These are phyloP conservation scores for Tricholoma flavovirens DNA, from an alignment of 768 basidiomycete genomes.

Conservation along the genomic window DNA sequence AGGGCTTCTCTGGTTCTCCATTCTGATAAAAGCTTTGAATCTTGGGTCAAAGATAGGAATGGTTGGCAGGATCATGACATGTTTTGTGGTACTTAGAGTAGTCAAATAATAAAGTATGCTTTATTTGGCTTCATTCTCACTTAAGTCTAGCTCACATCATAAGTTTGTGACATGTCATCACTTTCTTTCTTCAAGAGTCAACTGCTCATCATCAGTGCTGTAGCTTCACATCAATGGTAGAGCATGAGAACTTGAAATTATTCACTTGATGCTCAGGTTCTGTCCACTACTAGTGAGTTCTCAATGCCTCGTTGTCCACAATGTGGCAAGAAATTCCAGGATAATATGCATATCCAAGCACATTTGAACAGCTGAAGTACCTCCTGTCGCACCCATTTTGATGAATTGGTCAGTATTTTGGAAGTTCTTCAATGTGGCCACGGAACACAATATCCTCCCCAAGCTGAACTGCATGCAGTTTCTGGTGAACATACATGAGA, in stretches of 20 bases:
- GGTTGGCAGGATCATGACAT: constrained; percentile 3
- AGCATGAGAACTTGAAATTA: not conserved
- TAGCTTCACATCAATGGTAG: not conserved
- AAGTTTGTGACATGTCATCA: not conserved
- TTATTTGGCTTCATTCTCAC: not conserved
- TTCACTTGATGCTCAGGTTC: not conserved
- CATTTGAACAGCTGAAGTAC: not conserved
- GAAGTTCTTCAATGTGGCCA: not conserved
- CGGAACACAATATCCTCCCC: not conserved
- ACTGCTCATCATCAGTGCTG: too few relatives aligned
- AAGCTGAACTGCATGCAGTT: not conserved
- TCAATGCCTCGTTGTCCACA: not conserved
- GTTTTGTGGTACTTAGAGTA: not conserved
- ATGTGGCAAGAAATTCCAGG: not conserved
- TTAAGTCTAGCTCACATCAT: not conserved
- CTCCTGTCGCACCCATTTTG: not conserved
- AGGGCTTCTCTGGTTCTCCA: constrained; percentile 21
- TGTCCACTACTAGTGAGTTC: not conserved
- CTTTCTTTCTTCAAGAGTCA: not conserved
- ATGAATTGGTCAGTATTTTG: not conserved
- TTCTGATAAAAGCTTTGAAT: constrained; percentile 10
- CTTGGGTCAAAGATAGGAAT: constrained; percentile 6
- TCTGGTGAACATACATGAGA: not conserved
- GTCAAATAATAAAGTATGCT: not conserved
- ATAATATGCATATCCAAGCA: not conserved